Evolutionary conservation across 331 rosid species (phyloP), one percentile per base, ranked within the genome.

Genomic region (Rosa hybrid): DNA sequence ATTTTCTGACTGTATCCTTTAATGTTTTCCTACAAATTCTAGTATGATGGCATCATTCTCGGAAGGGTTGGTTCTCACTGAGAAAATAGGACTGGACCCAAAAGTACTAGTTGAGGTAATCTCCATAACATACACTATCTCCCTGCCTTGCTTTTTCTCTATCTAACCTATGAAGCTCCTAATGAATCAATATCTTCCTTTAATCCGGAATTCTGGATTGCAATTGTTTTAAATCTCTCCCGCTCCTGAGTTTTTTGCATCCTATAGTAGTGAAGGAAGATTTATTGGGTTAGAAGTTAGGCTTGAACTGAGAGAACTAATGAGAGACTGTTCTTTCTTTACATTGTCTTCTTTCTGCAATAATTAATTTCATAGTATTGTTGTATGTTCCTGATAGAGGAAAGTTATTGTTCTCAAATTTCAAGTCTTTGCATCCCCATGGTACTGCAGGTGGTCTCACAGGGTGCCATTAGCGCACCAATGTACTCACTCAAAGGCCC

Each of bases 41-140:
- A 95, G 99, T 83, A 95, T 95, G 99, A 93, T 95, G 98, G 98
- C 99, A n/a, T 93, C 98, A 67, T 95, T 95, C 80, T 90, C 99
- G 30, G 99, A 95, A 88, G 99, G 98, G 72, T 81, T 95, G 90
- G 97, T 95, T 86, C 97, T 95, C 85, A 80, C 92, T 11, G 84
- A 91, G 88, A 93, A 95, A 93, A 97, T 89, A 78, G 99, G 99
- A 71, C 81, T 95, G 75, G 99, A 93, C 82, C 99, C 99, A 9
- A 84, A 83, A 17, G 85, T 95, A 77, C 92, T 95, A 17, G 93
- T 93, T 30, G 88, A 93, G 99, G 99, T 95, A 88, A 79, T 80
- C 74, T 6, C 77, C 53, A 72, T 25, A 78, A 45, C 81, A 63
- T 65, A 30, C 77, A 76, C 49, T 78, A 54, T 70, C 77, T 78